Percentiles rank a stretch among this genome's conserved stretches.
Conservation (phyloP, 2,329 filamentous ascomycete species). For the Pestalotiopsis sp. region DNA sequence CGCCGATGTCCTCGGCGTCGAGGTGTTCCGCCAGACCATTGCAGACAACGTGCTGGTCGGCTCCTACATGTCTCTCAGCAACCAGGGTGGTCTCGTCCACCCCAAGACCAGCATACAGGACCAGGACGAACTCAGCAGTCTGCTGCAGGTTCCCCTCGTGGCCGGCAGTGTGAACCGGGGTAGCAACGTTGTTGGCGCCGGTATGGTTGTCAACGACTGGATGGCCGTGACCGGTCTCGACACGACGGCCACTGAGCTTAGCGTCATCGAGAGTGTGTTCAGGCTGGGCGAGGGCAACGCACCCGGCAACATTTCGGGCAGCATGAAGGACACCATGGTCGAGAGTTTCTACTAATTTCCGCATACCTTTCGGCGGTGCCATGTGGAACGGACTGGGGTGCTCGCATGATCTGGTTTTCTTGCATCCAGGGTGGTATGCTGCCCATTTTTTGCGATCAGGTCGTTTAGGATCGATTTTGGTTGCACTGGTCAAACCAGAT, state of each 20-base stretch:
- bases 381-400: not conserved
- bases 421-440: not conserved
- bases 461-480: not conserved
- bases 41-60: conserved; percentile 97
- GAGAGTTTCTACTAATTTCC: conserved; percentile 89
- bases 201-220: conserved; percentile 98
- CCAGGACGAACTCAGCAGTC: conserved; percentile 91
- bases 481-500: not conserved
- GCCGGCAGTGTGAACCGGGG: conserved; percentile 94
- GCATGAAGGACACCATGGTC: conserved; percentile 96
- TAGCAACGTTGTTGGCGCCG: conserved; percentile 91
- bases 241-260: conserved; percentile 96
- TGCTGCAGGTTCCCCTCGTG: conserved; percentile 94
- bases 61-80: conserved; percentile 94
- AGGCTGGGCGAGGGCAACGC: conserved; percentile 85
- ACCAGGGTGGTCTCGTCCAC: conserved; percentile 95
- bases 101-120: conserved; percentile 97
- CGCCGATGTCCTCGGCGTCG: conserved; percentile 87
- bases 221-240: conserved; percentile 91
- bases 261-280: conserved; percentile 96
- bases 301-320: conserved; percentile 77
- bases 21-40: conserved; percentile 92
- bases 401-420: not conserved
- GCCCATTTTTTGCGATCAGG: not conserved
- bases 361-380: not conserved